These are phyloP conservation scores for Lyophyllum atratum DNA, from an alignment of 768 basidiomycete genomes.

Conservation along the genomic window DNA sequence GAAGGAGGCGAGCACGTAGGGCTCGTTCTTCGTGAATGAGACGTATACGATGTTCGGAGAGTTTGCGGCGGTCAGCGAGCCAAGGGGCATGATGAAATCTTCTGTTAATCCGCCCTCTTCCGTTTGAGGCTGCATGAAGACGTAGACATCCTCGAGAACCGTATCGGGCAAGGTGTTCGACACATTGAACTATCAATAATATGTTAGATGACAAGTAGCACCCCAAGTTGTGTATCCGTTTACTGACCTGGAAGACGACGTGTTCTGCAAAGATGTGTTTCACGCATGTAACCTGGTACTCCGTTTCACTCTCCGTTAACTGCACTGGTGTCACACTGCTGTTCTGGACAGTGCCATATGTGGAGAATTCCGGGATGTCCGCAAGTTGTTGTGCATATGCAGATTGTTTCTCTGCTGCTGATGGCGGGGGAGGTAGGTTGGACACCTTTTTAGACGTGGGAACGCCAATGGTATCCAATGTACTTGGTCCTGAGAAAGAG, in stretches of 20 bases:
- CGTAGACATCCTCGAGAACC: slow-evolving; percentile 90
- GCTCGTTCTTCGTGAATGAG: slow-evolving; percentile 84
- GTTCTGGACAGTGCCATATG: slow-evolving; percentile 85
- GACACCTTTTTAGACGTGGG: slow-evolving; percentile 61
- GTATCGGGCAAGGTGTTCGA: slow-evolving; percentile 97
- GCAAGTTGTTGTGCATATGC: slow-evolving; percentile 84
- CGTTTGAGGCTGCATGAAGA: slow-evolving; percentile 84
- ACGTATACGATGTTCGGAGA: slow-evolving; percentile 92
- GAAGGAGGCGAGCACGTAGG: slow-evolving; percentile 85
- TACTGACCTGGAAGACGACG: slow-evolving; percentile 90
- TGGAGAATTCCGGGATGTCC: slow-evolving; percentile 82
- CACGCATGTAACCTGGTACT: slow-evolving; percentile 95
- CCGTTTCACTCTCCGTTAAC: slow-evolving; percentile 95
- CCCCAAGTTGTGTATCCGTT: neutral
- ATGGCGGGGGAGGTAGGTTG: slow-evolving; percentile 69
- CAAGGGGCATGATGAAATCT: slow-evolving; percentile 91
- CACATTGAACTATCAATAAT: slow-evolving; percentile 78
- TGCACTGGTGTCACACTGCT: slow-evolving; percentile 79
- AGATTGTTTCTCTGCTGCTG: slow-evolving; percentile 87
- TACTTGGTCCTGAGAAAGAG: slow-evolving; percentile 68
- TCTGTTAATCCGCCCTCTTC: slow-evolving; percentile 79
- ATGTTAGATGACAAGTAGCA: neutral
- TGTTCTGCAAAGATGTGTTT: slow-evolving; percentile 97
- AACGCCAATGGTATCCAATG: slow-evolving; percentile 81
- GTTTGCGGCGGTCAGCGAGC: slow-evolving; percentile 63